These are phyloP conservation scores for Neurospora discreta DNA, from an alignment of 495 filamentous ascomycete species.

Conservation along the genomic window DNA sequence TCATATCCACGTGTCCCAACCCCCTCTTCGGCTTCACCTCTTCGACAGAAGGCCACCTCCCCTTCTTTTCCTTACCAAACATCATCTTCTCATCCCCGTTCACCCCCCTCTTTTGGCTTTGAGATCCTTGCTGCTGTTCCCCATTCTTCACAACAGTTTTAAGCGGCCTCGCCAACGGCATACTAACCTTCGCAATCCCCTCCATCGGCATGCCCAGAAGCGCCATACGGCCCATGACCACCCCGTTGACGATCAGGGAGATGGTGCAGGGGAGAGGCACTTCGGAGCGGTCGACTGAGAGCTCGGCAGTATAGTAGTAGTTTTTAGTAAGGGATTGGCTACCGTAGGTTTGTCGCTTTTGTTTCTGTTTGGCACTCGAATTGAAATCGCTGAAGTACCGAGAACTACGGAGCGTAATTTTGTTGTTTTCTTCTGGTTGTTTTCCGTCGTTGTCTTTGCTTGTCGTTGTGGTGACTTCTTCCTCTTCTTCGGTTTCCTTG, in stretches of 20 bases:
- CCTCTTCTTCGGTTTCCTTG: not conserved
- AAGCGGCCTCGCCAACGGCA: slow-evolving; percentile 3
- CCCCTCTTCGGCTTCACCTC: not conserved
- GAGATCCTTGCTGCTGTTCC: not conserved
- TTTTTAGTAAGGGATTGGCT: not conserved
- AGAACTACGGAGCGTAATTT: not conserved
- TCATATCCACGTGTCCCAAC: not conserved
- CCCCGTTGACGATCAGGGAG: slow-evolving; percentile 16
- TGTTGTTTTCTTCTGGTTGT: not conserved
- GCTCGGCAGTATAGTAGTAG: slow-evolving; percentile 21
- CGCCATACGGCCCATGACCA: slow-evolving; percentile 9
- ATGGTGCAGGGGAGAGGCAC: slow-evolving; percentile 22
- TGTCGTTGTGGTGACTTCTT: not conserved
- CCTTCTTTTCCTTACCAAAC: not conserved
- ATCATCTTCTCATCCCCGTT: not conserved
- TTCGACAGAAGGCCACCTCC: not conserved
- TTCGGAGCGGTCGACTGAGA: slow-evolving; percentile 21
- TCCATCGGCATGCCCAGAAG: slow-evolving; percentile 11
- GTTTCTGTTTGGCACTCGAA: not conserved
- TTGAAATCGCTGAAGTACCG: not conserved
- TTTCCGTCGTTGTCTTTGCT: not conserved
- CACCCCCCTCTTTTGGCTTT: not conserved
- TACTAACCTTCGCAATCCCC: slow-evolving; percentile 5
- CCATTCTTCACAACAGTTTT: not conserved
- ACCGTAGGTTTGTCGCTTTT: not conserved